Percentiles rank a stretch among this genome's conserved stretches.
Evolutionary conservation across 2,329 filamentous ascomycete genomes (phyloP).

Genomic region (Ophioceras dolichostomum): DNA sequence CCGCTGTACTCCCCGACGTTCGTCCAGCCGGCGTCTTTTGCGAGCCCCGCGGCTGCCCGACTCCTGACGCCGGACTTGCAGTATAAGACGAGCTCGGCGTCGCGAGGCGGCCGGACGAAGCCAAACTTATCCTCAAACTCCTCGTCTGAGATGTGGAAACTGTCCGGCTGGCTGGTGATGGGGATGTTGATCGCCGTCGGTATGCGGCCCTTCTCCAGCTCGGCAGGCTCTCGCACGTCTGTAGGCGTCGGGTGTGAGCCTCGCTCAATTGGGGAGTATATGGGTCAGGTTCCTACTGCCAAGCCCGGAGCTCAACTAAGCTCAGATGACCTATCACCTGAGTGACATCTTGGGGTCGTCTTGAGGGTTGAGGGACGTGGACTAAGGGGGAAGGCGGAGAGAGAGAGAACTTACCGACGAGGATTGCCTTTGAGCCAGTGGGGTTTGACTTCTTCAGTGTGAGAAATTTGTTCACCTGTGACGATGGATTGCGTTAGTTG

Average conservation of each 20-base stretch:
- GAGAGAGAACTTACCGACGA: constrained; percentile 30
- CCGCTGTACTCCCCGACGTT: constrained; percentile 61
- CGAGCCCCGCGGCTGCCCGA: constrained; percentile 63
- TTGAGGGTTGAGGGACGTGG: too few relatives aligned
- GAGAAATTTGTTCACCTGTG: constrained; percentile 26
- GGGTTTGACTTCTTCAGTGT: too few relatives aligned
- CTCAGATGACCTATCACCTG: too few relatives aligned
- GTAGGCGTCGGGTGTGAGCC: not conserved
- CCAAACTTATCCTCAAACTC: constrained; percentile 80
- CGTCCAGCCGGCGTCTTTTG: constrained; percentile 62
- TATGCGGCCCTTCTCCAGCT: constrained; percentile 60
- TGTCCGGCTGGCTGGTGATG: constrained; percentile 63
- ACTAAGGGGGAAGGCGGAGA: too few relatives aligned
- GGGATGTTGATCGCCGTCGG: constrained; percentile 77
- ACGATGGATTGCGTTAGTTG: too few relatives aligned
- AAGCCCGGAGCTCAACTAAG: too few relatives aligned
- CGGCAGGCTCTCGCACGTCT: constrained; percentile 64
- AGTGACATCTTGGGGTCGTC: too few relatives aligned
- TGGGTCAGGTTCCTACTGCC: too few relatives aligned
- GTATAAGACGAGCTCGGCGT: constrained; percentile 65
- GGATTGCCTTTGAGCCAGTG: constrained; percentile 20
- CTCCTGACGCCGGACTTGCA: constrained; percentile 87
- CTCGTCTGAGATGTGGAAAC: constrained; percentile 59
- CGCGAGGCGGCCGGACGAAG: constrained; percentile 50
- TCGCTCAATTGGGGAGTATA: not conserved